Conservation (phyloP, 257 asterid species). For the Dorcoceras hygrometricum region DNA sequence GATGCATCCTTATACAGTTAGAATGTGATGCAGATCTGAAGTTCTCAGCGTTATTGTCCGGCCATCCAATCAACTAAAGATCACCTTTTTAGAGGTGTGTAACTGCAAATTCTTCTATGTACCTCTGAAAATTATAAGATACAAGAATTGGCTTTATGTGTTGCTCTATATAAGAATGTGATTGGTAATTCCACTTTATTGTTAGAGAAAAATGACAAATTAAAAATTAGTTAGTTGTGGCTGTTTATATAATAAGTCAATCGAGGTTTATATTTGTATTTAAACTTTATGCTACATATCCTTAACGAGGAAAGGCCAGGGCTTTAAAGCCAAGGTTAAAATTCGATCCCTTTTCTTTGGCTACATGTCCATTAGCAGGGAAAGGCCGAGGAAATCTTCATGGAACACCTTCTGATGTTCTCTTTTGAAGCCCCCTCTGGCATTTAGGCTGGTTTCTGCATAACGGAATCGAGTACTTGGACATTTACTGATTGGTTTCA, state of each 20-base stretch:
- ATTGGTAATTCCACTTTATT: constrained; percentile 16
- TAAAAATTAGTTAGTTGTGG: neutral
- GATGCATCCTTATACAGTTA: constrained; percentile 25
- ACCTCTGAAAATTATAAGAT: constrained; percentile 20
- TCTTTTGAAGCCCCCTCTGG: neutral
- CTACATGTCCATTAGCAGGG: neutral
- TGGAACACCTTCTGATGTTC: neutral
- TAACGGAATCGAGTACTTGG: neutral
- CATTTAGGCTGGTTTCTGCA: neutral
- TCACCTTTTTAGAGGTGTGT: constrained; percentile 94
- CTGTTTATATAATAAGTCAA: neutral
- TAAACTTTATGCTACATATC: too few species aligned
- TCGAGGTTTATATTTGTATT: neutral
- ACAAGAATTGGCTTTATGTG: neutral
- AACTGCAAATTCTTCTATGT: constrained; percentile 26
- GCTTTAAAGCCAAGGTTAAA: too few species aligned
- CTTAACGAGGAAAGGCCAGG: too few species aligned
- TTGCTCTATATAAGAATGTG: constrained; percentile 6
- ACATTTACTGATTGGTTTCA: neutral
- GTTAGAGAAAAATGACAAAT: constrained; percentile 1
- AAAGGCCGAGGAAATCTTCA: neutral
- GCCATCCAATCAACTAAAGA: constrained; percentile 81
- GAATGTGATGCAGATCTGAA: constrained; percentile 67
- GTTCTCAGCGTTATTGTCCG: constrained; percentile 77
- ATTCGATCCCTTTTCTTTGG: neutral